Evolutionary conservation across 2,329 filamentous ascomycete genomes (phyloP).

Genomic region (Nigrograna mackinnonii): DNA sequence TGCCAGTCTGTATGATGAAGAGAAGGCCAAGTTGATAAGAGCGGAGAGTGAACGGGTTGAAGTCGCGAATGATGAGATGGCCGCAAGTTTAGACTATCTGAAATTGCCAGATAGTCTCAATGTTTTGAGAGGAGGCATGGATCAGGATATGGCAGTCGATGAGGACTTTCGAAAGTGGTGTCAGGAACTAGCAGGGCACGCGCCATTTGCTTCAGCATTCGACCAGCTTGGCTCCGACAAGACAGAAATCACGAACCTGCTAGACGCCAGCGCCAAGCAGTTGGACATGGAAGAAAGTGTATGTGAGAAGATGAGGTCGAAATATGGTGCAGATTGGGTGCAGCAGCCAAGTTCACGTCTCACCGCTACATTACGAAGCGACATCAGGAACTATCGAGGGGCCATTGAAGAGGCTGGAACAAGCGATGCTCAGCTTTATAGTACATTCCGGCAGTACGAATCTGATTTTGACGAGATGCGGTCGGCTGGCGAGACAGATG

Average conservation of each 20-base stretch:
- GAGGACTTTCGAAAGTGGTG: slow-evolving; percentile 95
- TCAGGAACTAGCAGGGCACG: slow-evolving; percentile 85
- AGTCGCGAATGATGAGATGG: slow-evolving; percentile 92
- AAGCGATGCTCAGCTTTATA: slow-evolving; percentile 82
- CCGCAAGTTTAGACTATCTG: slow-evolving; percentile 89
- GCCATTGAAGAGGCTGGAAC: slow-evolving; percentile 86
- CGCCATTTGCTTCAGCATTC: slow-evolving; percentile 77
- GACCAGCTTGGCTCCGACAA: slow-evolving; percentile 79
- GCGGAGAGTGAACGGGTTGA: slow-evolving; percentile 94
- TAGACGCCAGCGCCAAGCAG: slow-evolving; percentile 84
- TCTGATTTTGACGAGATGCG: slow-evolving; percentile 95
- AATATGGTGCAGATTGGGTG: slow-evolving; percentile 94
- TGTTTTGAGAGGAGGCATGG: slow-evolving; percentile 88
- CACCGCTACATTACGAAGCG: slow-evolving; percentile 82
- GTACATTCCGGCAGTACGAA: slow-evolving; percentile 84
- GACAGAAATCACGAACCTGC: slow-evolving; percentile 68
- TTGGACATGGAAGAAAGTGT: slow-evolving; percentile 97
- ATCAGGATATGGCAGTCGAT: slow-evolving; percentile 85
- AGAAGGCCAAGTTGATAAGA: slow-evolving; percentile 93
- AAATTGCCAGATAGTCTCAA: slow-evolving; percentile 87
- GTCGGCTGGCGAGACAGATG: slow-evolving; percentile 80
- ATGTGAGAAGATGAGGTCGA: slow-evolving; percentile 98
- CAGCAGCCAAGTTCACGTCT: slow-evolving; percentile 92
- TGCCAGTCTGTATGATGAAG: slow-evolving; percentile 95
- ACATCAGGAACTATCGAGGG: slow-evolving; percentile 85